Base-by-base conservation (phyloP, 2,329 filamentous ascomycete genomes). In the Cyphellophora europaea region DNA sequence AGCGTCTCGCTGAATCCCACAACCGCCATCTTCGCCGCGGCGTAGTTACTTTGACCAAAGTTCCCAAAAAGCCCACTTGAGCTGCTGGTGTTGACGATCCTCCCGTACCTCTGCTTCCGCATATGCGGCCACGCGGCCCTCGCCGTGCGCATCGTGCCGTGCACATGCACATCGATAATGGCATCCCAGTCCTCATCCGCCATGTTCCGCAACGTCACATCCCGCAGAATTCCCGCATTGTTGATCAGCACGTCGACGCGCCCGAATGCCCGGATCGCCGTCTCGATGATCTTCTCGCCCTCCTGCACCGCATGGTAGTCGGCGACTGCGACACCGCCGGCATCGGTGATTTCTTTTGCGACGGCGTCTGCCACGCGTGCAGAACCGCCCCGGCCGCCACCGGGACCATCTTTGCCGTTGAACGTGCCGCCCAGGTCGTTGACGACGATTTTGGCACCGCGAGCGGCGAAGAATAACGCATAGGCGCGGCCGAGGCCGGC, bases 161-260 rank as follows among this genome's bases (percentile, higher is more conserved):
- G 81, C 51, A 95, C 79, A 63, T 96, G 89, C 40, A 96, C 88
- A 59, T 78, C 82, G 64, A 89, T 84, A 57, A 95, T 82, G 49
- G 94, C 66, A 58, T 96, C 89, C 89, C 89, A 98, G 62, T 96
- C 91, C 56, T 82, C 66, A 59, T 96, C 89, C 61, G 80, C 89
- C 76, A 95, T 93, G 66, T 96, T 96, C 74, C 93, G 93, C 70
- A 96, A 95, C 71, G 83, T 88, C 56, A 95, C 63, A 66, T 96
- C 88, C 40, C 89, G 81, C 43, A 94, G 14, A n/a, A 18, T 30
- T 16, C 52, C 52, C n/a, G 52, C 50, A 21, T 52, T 53, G 40
- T 53, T 53, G 17, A 53, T 42, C 33, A 48, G 35, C 12, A 48
- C 37, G 35, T 46, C 44, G 23, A 48, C 23, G 19, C 80, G 72